A percentile compares a stretch with the other conserved stretches of the same genome.
These are phyloP conservation scores for Ascosphaera acerosa DNA, from an alignment of 2,329 filamentous ascomycete species.

Conservation along the genomic window DNA sequence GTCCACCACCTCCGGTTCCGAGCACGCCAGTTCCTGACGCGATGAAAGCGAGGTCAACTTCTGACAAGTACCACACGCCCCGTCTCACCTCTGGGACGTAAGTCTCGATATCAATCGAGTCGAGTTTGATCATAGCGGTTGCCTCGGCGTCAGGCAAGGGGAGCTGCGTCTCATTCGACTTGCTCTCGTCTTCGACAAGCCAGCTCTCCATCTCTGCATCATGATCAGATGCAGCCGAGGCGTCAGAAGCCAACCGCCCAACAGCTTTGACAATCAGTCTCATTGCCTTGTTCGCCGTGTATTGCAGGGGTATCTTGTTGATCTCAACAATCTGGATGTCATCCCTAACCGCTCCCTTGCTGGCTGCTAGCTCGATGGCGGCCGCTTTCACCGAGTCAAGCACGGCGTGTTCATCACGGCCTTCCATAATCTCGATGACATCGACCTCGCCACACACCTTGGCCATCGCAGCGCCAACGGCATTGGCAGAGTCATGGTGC, in stretches of 20 bases:
- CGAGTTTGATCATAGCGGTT: background rate
- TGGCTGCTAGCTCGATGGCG: slow-evolving; percentile 8
- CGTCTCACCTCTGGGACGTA: slow-evolving; percentile 13
- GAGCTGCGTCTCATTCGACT: slow-evolving; percentile 2
- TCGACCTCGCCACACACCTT: slow-evolving; percentile 29
- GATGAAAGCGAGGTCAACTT: slow-evolving; percentile 16
- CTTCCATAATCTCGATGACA: slow-evolving; percentile 23
- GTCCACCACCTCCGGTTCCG: slow-evolving; percentile 18
- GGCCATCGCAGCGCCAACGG: slow-evolving; percentile 33
- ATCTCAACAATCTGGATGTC: slow-evolving; percentile 21
- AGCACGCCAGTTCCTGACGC: slow-evolving; percentile 15
- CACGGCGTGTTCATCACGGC: slow-evolving; percentile 6
- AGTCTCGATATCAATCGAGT: slow-evolving; percentile 8
- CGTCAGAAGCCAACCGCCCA: slow-evolving; percentile 15
- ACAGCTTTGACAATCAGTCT: slow-evolving; percentile 16
- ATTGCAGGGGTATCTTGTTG: slow-evolving; percentile 16
- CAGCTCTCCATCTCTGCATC: slow-evolving; percentile 1
- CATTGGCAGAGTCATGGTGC: slow-evolving; percentile 31
- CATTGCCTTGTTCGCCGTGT: slow-evolving; percentile 13
- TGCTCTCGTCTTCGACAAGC: slow-evolving; percentile 3
- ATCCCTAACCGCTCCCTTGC: slow-evolving; percentile 8
- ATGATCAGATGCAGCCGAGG: slow-evolving; percentile 5
- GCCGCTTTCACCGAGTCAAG: slow-evolving; percentile 7
- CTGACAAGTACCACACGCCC: slow-evolving; percentile 14
- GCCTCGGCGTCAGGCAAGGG: background rate